Evolutionary conservation across 2,329 filamentous ascomycete genomes (phyloP).

Genomic region (Geosmithia putterillii): DNA sequence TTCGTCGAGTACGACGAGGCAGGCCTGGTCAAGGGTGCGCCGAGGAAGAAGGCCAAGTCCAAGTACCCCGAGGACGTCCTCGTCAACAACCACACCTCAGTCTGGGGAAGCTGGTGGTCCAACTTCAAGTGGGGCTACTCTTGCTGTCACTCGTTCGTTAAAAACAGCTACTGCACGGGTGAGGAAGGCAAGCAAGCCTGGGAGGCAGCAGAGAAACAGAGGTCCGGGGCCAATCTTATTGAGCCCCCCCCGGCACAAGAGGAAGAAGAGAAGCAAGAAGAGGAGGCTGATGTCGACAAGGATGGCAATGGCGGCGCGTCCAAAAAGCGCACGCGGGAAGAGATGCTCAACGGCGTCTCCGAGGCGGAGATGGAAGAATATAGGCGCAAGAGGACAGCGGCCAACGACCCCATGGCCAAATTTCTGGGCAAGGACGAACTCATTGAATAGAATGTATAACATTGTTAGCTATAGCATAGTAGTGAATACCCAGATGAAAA

Average conservation of each 20-base stretch:
- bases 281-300: constrained; percentile 12
- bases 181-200: constrained; percentile 75
- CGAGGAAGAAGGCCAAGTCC: constrained; percentile 64
- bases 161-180: constrained; percentile 96
- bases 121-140: constrained; percentile 93
- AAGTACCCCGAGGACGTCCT: constrained; percentile 86
- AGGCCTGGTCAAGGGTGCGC: constrained; percentile 79
- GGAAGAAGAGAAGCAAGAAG: constrained; percentile 13
- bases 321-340: constrained; percentile 65
- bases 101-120: constrained; percentile 97
- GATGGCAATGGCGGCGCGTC: constrained; percentile 17
- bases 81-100: constrained; percentile 80
- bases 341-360: constrained; percentile 65
- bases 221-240: constrained; percentile 31
- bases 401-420: constrained; percentile 79
- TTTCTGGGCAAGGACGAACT: constrained; percentile 64
- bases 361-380: constrained; percentile 84
- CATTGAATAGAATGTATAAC: constrained; percentile 12
- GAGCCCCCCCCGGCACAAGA: constrained; percentile 14
- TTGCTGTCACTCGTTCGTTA: constrained; percentile 86
- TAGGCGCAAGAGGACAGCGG: constrained; percentile 58
- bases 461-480: background rate
- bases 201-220: constrained; percentile 57
- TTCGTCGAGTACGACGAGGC: constrained; percentile 93
- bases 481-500: background rate